Base-by-base conservation (phyloP, 306 rosid species). In the Fragaria nilgerrensis region DNA sequence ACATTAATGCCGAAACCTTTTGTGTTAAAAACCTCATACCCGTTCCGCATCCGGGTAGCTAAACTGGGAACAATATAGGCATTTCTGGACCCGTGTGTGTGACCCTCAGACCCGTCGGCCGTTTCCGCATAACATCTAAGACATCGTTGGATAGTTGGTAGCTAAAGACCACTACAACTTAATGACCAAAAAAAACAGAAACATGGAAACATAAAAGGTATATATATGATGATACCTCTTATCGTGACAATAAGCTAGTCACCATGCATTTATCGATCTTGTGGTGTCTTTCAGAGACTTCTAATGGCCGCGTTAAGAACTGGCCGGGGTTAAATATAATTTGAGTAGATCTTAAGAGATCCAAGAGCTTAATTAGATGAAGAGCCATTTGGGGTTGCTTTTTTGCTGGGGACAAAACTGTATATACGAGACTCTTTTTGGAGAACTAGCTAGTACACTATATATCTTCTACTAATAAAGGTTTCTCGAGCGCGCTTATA, bases 281-380 rank as follows among this genome's bases (percentile, higher is more conserved):
- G 67, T 34, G 16, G 13, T 13, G 69, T 32, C 69, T 64, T 64
- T 64, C 69, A 27, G 43, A 34, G 68, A 63, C 43, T 63, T 63
- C 44, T 44, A 64, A 10, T 45, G 53, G 75, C 71, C 80, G 22
- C 5, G 13, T 64, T 34, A 64, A 27, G 67, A 27, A 13, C 2
- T 29, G 41, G 7, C 41, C 7, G 37, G 41, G 67, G 39, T 62
- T 62, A 62, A 27, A 25, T 5, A 27, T 14, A 62, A 27, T 15
- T 62, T 62, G 34, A 13, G 20, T 2, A 62, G 39, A 13, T 7
- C 37, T 58, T 32, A 32, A 9, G 22, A 49, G 55, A 49, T 49
- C 55, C 9, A 5, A 23, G 36, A 27, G 34, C 66, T 10, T 22
- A 13, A 10, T 61, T 14, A 25, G 37, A 61, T 27, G 67, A 61